A percentile compares a stretch with the other conserved stretches of the same genome.
These are phyloP conservation scores for Geotrichum siamense DNA, from an alignment of 1,139 yeast species.

Conservation along the genomic window DNA sequence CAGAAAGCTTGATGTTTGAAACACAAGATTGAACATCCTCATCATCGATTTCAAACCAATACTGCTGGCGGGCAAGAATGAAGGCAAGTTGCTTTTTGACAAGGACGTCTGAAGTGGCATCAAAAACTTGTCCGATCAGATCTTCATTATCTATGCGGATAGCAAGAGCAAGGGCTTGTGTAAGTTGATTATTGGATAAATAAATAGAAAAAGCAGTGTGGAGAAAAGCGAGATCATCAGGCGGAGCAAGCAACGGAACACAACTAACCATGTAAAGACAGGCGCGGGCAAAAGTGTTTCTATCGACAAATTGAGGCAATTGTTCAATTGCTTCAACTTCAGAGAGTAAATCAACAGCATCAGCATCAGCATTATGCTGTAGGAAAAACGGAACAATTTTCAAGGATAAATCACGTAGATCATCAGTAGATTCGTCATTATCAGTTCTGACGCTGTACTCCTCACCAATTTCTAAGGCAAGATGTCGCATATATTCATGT, in stretches of 20 bases:
- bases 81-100: constrained; percentile 88
- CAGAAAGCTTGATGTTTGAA: constrained; percentile 71
- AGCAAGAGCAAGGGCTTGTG: constrained; percentile 88
- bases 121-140: constrained; percentile 71
- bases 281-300: constrained; percentile 76
- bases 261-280: constrained; percentile 93
- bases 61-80: constrained; percentile 80
- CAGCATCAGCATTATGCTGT: constrained; percentile 96
- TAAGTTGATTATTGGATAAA: constrained; percentile 66
- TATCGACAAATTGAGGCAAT: constrained; percentile 78
- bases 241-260: constrained; percentile 91
- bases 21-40: constrained; percentile 81
- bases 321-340: constrained; percentile 85
- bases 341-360: constrained; percentile 86
- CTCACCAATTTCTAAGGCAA: constrained; percentile 91
- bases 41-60: constrained; percentile 62
- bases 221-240: constrained; percentile 81
- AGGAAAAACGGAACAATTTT: constrained; percentile 84
- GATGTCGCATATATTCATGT: constrained; percentile 92
- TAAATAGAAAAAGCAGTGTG: constrained; percentile 89
- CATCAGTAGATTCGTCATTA: constrained; percentile 34
- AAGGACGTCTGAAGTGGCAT: constrained; percentile 59
- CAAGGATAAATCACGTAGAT: constrained; percentile 58
- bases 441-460: constrained; percentile 67
- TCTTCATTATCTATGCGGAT: constrained; percentile 79